Evolutionary conservation across 345 rosid species (phyloP).

Genomic region (Atalantia buxifolia): DNA sequence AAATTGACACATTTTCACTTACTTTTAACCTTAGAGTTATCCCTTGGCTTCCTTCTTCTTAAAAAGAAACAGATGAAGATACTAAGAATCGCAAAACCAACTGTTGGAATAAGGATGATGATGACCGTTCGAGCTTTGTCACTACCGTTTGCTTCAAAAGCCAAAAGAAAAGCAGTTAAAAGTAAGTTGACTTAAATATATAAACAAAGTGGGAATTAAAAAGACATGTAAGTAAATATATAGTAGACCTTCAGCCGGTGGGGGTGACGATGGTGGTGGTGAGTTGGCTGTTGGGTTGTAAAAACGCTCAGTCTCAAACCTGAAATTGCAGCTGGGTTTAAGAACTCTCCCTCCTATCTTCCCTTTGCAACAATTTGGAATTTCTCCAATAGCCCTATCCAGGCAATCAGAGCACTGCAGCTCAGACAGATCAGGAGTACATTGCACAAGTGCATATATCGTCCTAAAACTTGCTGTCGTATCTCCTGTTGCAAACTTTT

Average conservation of each 20-base stretch:
- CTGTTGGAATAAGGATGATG: constrained; percentile 1
- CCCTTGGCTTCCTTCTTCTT: background rate
- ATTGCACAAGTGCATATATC: constrained; percentile 31
- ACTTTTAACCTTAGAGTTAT: constrained; percentile 12
- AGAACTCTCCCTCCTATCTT: constrained; percentile 9
- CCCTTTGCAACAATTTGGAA: constrained; percentile 10
- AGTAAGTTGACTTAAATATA: background rate
- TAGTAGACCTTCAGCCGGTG: background rate
- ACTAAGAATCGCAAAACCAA: constrained; percentile 11
- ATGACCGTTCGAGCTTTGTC: constrained; percentile 9
- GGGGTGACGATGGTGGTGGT: background rate
- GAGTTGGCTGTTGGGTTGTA: background rate
- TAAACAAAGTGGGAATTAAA: background rate
- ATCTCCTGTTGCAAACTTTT: constrained; percentile 27
- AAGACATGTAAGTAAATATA: background rate
- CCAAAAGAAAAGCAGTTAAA: background rate
- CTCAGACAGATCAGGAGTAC: constrained; percentile 33
- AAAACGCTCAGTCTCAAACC: constrained; percentile 11
- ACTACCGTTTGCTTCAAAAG: constrained; percentile 17
- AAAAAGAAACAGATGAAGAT: constrained; percentile 8
- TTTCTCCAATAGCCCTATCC: background rate
- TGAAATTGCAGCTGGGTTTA: constrained; percentile 19
- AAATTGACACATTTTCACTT: background rate
- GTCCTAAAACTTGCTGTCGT: background rate
- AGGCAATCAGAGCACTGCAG: background rate